Base-by-base conservation (phyloP, 257 asterid species). In the Echium plantagineum region DNA sequence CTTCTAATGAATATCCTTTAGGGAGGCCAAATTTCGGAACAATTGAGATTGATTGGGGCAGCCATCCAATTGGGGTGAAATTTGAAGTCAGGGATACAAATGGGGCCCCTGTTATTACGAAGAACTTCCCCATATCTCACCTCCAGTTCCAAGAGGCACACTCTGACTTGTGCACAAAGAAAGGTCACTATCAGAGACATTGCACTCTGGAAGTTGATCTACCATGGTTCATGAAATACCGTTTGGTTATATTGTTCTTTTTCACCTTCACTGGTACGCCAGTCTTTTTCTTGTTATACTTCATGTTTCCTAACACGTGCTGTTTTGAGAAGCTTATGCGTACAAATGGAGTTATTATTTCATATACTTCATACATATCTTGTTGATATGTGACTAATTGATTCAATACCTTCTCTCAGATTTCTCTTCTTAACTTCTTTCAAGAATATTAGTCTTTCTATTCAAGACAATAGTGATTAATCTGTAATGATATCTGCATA, bases 21-120 rank as follows among this genome's bases (percentile, higher is more conserved):
- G 78, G 71, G 28, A 57, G 38, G 62, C 68, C 78, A 17, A 73
- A 73, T 57, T 68, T 68, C 15, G 78, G 78, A 28, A 61, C 65
- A 18, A 57, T 68, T 51, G 65, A 68, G 71, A 68, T 73, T 28
- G 54, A 73, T 31, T 68, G 78, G 78, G 48, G 61, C 35, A 32
- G 65, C 52, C 51, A 54, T 60, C 74, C 78, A 4, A 62, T 60
- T n/a, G 51, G n/a, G 52, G 52, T 73, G 66, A 73, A 61, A 64
- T 26, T 73, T 57, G 63, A 64, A 28, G 62, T 73, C 54, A 65
- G 62, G 62, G 78, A 73, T 64, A 70, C 56, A 69, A 68, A 42
- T 12, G 74, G 74, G 35, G 48, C 35, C 21, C 60, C 71, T 9
- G 78, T 68, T 53, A 64, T 8, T 60, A 57, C 67, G 49, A 38